A percentile compares a stretch with the other conserved stretches of the same genome.
These are phyloP conservation scores for Phaeosphaeria sp. DNA, from an alignment of 2,329 filamentous ascomycete species.

Conservation along the genomic window DNA sequence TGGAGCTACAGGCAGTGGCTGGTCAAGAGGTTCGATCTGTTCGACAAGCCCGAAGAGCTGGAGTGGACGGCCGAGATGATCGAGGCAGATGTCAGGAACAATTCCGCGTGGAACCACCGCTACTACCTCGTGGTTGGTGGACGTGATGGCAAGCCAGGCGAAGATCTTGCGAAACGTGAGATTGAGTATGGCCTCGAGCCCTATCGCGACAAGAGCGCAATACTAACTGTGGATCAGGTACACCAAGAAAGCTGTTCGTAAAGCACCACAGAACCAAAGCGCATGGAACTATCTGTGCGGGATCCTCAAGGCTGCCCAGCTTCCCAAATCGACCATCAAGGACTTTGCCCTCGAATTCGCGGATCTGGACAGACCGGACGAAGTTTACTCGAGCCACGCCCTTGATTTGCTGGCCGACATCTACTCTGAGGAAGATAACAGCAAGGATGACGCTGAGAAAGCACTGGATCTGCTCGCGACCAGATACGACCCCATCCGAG, in stretches of 20 bases:
- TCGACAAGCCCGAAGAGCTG: constrained; percentile 67
- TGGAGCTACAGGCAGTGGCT: constrained; percentile 92
- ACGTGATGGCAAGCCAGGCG: constrained; percentile 49
- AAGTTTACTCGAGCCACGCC: constrained; percentile 67
- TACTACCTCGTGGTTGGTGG: constrained; percentile 88
- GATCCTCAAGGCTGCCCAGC: constrained; percentile 70
- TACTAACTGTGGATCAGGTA: constrained; percentile 44
- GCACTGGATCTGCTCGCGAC: constrained; percentile 77
- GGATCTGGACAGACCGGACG: constrained; percentile 54
- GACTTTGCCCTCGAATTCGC: constrained; percentile 63
- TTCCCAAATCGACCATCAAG: constrained; percentile 58
- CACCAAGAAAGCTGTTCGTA: constrained; percentile 72
- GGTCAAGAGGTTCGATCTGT: constrained; percentile 68
- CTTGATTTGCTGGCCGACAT: constrained; percentile 77
- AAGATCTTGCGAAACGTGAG: constrained; percentile 74
- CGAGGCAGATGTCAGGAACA: constrained; percentile 85
- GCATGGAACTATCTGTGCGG: constrained; percentile 92
- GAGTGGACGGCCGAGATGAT: constrained; percentile 75
- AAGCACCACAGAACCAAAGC: constrained; percentile 92
- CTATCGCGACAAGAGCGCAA: neutral
- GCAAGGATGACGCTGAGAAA: constrained; percentile 68
- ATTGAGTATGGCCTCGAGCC: constrained; percentile 61
- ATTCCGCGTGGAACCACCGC: constrained; percentile 96
- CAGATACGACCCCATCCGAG: constrained; percentile 89
- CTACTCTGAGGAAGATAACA: constrained; percentile 60